Evolutionary conservation across 306 rosid genomes (phyloP).

Genomic region (Cucumis melo): DNA sequence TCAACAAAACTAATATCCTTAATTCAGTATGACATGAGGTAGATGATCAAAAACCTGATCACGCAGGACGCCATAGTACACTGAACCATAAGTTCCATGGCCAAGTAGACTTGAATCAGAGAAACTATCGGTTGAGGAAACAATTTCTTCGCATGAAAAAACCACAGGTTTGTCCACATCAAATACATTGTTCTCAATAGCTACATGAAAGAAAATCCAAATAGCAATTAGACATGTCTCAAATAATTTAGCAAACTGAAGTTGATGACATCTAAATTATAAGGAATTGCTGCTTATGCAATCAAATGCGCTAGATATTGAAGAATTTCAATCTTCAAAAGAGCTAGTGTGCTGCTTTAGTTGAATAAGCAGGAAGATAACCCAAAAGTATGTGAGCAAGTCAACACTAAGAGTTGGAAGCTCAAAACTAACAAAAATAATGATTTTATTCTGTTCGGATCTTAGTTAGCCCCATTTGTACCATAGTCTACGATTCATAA

Average conservation of each 20-base stretch:
- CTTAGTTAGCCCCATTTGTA: background rate
- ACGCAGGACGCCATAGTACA: slow-evolving; percentile 58
- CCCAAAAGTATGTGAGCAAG: background rate
- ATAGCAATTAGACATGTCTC: background rate
- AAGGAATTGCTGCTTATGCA: background rate
- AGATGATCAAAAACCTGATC: slow-evolving; percentile 56
- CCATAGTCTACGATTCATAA: background rate
- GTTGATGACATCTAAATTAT: background rate
- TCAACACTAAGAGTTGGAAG: background rate
- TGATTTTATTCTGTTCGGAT: background rate
- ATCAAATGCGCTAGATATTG: background rate
- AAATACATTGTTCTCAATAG: slow-evolving; percentile 47
- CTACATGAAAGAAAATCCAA: slow-evolving; percentile 26
- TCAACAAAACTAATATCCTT: background rate
- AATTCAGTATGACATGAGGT: background rate
- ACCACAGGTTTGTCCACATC: slow-evolving; percentile 76
- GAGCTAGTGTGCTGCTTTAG: background rate
- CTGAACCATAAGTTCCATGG: slow-evolving; percentile 93
- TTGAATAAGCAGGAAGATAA: background rate
- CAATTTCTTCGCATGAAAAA: slow-evolving; percentile 67
- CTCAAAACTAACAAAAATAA: background rate
- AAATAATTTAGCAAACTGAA: background rate
- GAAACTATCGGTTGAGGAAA: slow-evolving; percentile 62
- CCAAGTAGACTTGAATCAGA: slow-evolving; percentile 87
- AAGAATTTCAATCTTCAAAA: background rate